Base-by-base conservation (phyloP, 352 stramenopile genomes). In the Pythium grandisporangium region DNA sequence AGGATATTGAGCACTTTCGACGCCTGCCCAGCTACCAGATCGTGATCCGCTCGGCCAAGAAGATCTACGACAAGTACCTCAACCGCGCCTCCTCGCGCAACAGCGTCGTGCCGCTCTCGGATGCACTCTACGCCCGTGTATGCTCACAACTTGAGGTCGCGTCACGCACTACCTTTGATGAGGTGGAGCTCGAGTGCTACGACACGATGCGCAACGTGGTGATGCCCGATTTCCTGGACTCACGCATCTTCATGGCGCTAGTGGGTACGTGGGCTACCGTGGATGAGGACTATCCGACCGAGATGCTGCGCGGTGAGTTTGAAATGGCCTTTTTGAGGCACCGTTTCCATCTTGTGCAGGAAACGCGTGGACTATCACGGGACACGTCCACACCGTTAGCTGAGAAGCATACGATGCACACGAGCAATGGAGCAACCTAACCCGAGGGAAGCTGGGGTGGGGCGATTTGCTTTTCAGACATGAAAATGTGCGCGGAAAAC, bases 21-120 rank as follows among this genome's bases (percentile, higher is more conserved):
- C 61, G 78, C 3, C 53, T 91, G 25, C 78, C 78, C 22, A 86
- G 70, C 19, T 86, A 91, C 57, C 74, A 91, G 60, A 91, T 91
- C 50, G 74, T 91, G 20, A 37, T 87, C 19, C 78, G 78, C 16
- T 83, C 72, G 21, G 78, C 78, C 34, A 80, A 79, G 54, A 91
- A 91, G 47, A 85, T 91, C 39, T 85, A 83, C 51, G 78, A 88
- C 55, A 91, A 91, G 57, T 91, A 87, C 50, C 45, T 91, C 26
- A 84, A 83, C 53, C 68, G 64, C 8, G 57, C 24, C 33, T 87
- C 75, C 48, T 48, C 63, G 21, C 60, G 67, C 19, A 77, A 68
- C 35, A 53, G 63, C 27, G 4, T 51, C 20, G 82, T 91, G 45
- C 52, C 63, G 5, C 35, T 91, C 5, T 60, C 66, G 1, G 49